Percentiles rank a stretch among this genome's conserved stretches.
Conservation (phyloP, 345 rosid species). For the Arabidopsis arenosa region DNA sequence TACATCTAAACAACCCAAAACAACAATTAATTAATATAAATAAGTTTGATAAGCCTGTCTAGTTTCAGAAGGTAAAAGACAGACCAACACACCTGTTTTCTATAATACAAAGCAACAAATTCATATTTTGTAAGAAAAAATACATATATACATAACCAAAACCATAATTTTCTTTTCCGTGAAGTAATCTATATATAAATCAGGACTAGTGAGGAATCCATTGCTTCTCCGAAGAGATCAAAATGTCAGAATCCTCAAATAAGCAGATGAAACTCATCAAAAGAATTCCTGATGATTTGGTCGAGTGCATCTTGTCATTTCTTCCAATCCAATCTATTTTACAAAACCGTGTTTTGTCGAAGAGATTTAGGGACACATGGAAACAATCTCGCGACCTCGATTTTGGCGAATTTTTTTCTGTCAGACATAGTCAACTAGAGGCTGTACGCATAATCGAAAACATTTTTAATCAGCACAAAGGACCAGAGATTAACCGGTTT, state of each 20-base stretch:
- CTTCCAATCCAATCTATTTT: not conserved
- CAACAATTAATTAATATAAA: no score
- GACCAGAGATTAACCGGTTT: conserved; percentile 20
- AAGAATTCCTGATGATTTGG: not conserved
- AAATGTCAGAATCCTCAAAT: conserved; percentile 14
- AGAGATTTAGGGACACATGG: not conserved
- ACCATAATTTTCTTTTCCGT: no score
- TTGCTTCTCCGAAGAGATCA: not conserved
- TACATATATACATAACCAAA: no score
- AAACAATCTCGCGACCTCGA: conserved; percentile 2
- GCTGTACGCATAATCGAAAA: not conserved
- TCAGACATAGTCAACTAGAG: not conserved
- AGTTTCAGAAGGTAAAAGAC: no score
- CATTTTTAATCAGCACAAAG: conserved; percentile 5
- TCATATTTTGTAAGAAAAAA: no score
- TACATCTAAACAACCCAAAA: no score
- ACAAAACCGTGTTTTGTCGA: conserved; percentile 9
- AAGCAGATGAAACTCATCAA: not conserved
- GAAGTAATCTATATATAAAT: no score
- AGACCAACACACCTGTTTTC: no score
- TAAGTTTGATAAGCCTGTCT: no score
- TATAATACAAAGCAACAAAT: no score
- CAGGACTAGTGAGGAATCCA: not conserved
- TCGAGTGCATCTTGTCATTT: not conserved
- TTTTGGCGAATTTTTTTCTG: not conserved